Evolutionary conservation across 2,329 filamentous ascomycete genomes (phyloP), one percentile per base, ranked within the genome.

Genomic region (Cladosporium austrohemisphaericum): DNA sequence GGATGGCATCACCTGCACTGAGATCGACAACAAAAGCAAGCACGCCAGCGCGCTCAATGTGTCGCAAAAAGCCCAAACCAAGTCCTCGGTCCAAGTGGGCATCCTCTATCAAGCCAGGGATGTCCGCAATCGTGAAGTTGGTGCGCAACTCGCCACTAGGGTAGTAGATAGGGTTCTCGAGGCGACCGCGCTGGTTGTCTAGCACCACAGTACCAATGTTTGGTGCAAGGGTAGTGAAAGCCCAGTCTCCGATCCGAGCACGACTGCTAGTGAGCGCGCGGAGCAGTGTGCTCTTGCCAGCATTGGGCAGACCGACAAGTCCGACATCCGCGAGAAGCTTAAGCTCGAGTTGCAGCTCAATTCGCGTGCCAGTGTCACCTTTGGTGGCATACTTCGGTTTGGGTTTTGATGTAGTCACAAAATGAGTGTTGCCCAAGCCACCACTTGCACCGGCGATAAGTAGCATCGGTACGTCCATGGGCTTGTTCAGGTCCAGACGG

Each of bases 181-280:
- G 18, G 0, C 88, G 81, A 2, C 91, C 89, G 51, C 83, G 84
- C 71, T 93, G 81, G 65, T 91, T 81, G 67, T 98, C 93, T 9
- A 98, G 79, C 11, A 97, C 85, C 5, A 98, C 89, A 1, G 93
- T 98, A 43, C 93, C 93, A 48, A 98, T 94, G 59, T 95, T 96
- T 2, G 93, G 93, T 58, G 91, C 85, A 7, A 98, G 76, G 0
- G 93, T 98, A 3, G 93, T 98, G 67, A 98, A 98, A 8, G 90
- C 92, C 93, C 93, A 98, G 65, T 87, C 84, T 32, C 93, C 93
- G 4, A 98, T 83, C 31, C 93, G 81, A 1, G 93, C 88, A 52
- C 90, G 85, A 65, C 88, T 94, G 66, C 91, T 91, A 60, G 85
- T 95, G 60, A 98, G 73, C 3, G 91, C 85, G 14, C 93, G 84